Base-by-base conservation (phyloP, 2,329 filamentous ascomycete genomes). In the Atkinsonella hypoxylon region DNA sequence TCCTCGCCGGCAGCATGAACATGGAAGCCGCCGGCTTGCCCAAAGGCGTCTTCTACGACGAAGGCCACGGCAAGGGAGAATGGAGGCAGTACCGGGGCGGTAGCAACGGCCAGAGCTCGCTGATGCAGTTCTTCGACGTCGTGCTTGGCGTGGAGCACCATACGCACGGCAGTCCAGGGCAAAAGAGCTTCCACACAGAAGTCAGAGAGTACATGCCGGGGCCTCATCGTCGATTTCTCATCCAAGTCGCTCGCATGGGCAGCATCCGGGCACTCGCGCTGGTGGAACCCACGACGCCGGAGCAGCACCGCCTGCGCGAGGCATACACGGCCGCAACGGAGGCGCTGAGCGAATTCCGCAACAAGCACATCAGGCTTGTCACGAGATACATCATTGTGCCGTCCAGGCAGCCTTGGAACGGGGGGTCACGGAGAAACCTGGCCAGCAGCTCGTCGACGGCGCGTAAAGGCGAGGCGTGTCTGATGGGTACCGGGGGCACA, bases 41-140 rank as follows among this genome's bases (percentile, higher is more conserved):
- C 0, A 78, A 81, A 12, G 91, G 91, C 0, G 82, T 97, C 6
- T 81, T 90, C 49, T 95, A 95, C 62, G 88, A 95, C 57, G 78
- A 87, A 51, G 85, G 82, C 1, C 73, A 79, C 2, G 83, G 81
- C 1, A 71, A 72, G 13, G 78, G 82, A 0, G 70, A 77, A 36
- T 95, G 89, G 75, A 75, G 82, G 17, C 83, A 91, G 58, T 85
- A 87, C 52, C 80, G 87, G n/a, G 91, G 91, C 17, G 91, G 91
- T 4, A 94, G 87, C 64, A 96, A 96, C 61, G 91, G 90, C 0
- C 91, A 97, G 66, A 91, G 86, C 65, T 94, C 88, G 0, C 73
- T 95, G 41, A 89, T 97, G 53, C 89, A 96, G 61, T 93, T 95
- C 70, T 89, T 95, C 65, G 91, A 97, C 63, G 77, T 94, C 13